Evolutionary conservation across 202 grass and related monocot species (phyloP), one percentile per base, ranked within the genome.

Genomic region (Elaeis oleifera): DNA sequence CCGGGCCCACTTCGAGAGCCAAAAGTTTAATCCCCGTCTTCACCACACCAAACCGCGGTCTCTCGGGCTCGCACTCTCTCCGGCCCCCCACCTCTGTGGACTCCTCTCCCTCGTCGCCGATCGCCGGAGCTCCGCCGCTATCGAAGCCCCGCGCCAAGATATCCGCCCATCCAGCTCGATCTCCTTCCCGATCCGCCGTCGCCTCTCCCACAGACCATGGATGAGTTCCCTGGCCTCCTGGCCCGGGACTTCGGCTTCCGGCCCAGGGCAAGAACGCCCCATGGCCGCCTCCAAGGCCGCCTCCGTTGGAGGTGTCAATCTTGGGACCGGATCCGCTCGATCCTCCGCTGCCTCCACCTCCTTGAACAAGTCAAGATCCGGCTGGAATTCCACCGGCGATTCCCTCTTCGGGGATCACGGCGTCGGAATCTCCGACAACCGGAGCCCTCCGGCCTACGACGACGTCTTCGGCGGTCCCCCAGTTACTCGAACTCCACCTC

Each of bases 171-270:
- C 36, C 36, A 44, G 36, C 36, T 44, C 36, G 36, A 44, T 44
- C 36, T 44, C 75, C 54, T 6, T 1, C 18, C 51, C 19, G 66
- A 63, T 70, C 70, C 21, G 31, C 21, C 27, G 29, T 50, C 25
- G 16, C 49, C 21, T 3, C 54, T 4, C 23, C 58, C 24, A 22
- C 36, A 13, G 36, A 52, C 25, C 63, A 97, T 92, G 92, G 88
- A 97, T 20, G 92, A 87, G 55, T 81, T 92, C 68, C 75, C 90
- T 72, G 92, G 84, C 19, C 71, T 92, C 27, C 74, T 92, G n/a
- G 81, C 81, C 55, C 73, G 76, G 26, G 82, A 97, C 71, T 97
- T 97, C 65, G 84, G 88, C 56, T 68, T 97, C 76, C 82, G 79
- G 18, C 88, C 68, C 79, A 81, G 80, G 87, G 87, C 61, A 96